Base-by-base conservation (phyloP, 2,329 filamentous ascomycete species). In the Pseudodiploospora longispora region DNA sequence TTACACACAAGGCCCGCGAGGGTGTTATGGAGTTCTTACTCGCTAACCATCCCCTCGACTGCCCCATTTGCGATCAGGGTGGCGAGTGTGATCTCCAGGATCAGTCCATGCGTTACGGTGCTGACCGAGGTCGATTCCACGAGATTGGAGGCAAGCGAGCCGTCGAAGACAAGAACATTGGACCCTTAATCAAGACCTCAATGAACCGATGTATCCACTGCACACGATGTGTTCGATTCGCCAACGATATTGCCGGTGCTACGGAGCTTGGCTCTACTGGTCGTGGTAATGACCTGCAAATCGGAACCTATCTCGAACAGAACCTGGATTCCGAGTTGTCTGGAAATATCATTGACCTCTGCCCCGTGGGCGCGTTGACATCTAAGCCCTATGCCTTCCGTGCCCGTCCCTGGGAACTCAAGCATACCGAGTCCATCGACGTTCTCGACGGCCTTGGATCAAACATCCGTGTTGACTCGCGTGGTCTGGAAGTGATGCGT, bases 151-250 rank as follows among this genome's bases (percentile, higher is more conserved):
- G 93, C 69, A 98, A 98, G 79, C 87, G 93, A 74, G 93, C 89
- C 28, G 90, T 96, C 34, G 93, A 98, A 72, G 93, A 98, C 70
- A 98, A 98, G 79, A 97, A 98, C 68, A 96, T 98, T 60, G 93
- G 93, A 32, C 93, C 93, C 43, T 69, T 98, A 55, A 87, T 98
- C 71, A 98, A 98, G 80, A 98, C 93, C 4, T 98, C 93, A 40
- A 98, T 98, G 93, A 98, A 98, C 77, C 81, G 93, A 65, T 98
- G 93, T 69, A 98, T 98, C 60, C 93, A 98, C 75, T 98, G 93
- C 76, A 98, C 93, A 52, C 83, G 93, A 60, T 98, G 93, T 70
- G 82, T 98, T 57, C 89, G 93, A 62, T 98, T 98, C 69, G 87
- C 93, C 64, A 98, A 97, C 69, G 93, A 98, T 60, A 77, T 98